Base-by-base conservation (phyloP, 169 alveolate species). In the Eimeria acervulina region DNA sequence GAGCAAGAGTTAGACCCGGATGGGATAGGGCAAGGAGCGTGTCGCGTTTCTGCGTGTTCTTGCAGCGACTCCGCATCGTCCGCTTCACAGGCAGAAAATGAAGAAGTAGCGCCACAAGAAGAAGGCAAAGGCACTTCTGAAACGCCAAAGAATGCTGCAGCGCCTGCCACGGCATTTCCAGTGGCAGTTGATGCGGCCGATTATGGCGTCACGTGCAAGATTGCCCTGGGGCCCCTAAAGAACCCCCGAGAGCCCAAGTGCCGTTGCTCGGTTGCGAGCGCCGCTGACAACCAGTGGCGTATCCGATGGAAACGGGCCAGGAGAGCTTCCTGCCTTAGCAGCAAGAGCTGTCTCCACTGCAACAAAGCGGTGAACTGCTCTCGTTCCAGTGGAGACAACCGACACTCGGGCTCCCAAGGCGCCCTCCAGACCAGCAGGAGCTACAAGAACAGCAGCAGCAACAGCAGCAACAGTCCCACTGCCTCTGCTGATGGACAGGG, bases 121-220 rank as follows among this genome's bases (percentile, higher is more conserved):
- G 17, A 70, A 31, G n/a, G 72, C 36, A n/a, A 12, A 36, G 47
- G 10, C 10, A 7, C 31, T n/a, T 72, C 26, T 47, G 47, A 47
- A 81, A 44, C 59, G 63, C n/a, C 93, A 85, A 80, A 33, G 40
- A 59, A 6, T 52, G 80, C 26, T 42, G 47, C 12, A 31, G 51
- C 12, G 55, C 70, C 70, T 19, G 47, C 42, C 28, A 33, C 42
- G 23, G 42, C 80, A 55, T 26, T 80, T 42, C 80, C 78, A 85
- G 59, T 21, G 36, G 80, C 93, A 42, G 74, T 15, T 85, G 63
- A 10, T 33, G 93, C 63, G 6, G 93, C 36, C 38, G 93, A 78
- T 31, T 40, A 8, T 85, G 36, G 68, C 36, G 81, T 26, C 80
- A 59, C 55, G 15, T 31, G 80, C 26, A 47, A 51, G 23, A 19